Evolutionary conservation across 2,329 filamentous ascomycete genomes (phyloP), one percentile per base, ranked within the genome.

Genomic region (Biscogniauxia sp.): DNA sequence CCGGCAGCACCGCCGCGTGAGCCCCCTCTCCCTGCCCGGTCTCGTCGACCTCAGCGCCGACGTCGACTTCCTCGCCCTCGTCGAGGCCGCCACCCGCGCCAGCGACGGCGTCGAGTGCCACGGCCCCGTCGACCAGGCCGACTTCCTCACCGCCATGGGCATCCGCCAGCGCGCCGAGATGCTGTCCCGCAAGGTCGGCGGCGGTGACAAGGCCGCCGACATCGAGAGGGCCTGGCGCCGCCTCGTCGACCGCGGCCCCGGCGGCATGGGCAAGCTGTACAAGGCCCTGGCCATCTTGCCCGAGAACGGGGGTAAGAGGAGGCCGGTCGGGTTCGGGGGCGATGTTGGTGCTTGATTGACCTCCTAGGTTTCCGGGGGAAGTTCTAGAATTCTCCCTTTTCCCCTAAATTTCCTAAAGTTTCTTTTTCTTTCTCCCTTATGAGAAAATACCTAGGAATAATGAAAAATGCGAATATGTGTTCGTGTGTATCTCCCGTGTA

Each of bases 221-320:
- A 80, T 97, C 32, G 87, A 92, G 65, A 84, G 80, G 64, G 88
- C 90, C 0, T 96, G 92, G 86, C 89, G 86, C 77, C 82, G 95
- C 63, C 78, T 99, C 56, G 86, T 97, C n/a, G 93, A 97, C 74
- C 82, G 87, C 51, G 89, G 91, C 0, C 89, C 88, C 1, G 87
- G 86, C 56, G 94, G 93, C 0, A 99, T 99, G 95, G 95, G 95
- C 0, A 93, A 89, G 78, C 80, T 97, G 20, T 99, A 99, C 75
- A 97, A 98, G 78, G 93, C 87, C 23, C 83, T 99, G 82, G 91
- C 93, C 13, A 92, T 99, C 69, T 73, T 98, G 69, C 95, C 95
- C 0, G 90, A 93, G 75, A 91, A 90, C 65, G 84, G 82, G 41
- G 88, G 90, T 1, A 82, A 80, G 62, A 86, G 93, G 69, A 83